These are phyloP conservation scores for Suillus plorans DNA, from an alignment of 768 basidiomycete genomes.

Conservation along the genomic window DNA sequence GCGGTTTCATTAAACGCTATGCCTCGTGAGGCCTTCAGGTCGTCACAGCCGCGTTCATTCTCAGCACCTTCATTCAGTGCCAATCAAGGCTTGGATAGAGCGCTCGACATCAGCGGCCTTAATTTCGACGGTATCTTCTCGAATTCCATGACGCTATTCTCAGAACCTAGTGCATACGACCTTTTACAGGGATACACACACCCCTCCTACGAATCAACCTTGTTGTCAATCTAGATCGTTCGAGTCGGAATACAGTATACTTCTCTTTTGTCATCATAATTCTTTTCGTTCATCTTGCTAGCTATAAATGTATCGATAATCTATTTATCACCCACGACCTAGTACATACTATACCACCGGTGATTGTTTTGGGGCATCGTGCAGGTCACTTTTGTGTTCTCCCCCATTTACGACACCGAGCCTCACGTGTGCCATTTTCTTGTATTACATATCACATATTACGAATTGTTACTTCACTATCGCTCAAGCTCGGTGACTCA, in stretches of 20 bases:
- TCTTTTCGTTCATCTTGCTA: background rate
- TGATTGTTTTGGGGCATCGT: background rate
- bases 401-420: background rate
- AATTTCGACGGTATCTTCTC: constrained; percentile 25
- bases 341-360: constrained; percentile 3
- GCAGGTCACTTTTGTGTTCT: background rate
- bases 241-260: constrained; percentile 19
- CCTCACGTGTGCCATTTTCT: constrained; percentile 1
- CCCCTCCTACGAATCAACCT: constrained; percentile 22
- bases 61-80: constrained; percentile 9
- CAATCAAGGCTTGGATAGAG: background rate
- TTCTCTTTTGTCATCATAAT: constrained; percentile 5
- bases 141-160: constrained; percentile 27
- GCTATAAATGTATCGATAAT: constrained; percentile 1
- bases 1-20: constrained; percentile 20
- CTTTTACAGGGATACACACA: constrained; percentile 24
- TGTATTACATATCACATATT: constrained; percentile 1
- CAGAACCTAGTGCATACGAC: constrained; percentile 21
- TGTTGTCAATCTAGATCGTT: background rate
- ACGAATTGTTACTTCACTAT: background rate
- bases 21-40: constrained; percentile 12
- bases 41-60: constrained; percentile 23
- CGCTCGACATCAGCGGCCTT: constrained; percentile 1
- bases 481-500: background rate
- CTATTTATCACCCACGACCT: background rate